Base-by-base conservation (phyloP, 2,329 filamentous ascomycete genomes). In the Colletotrichum lupini region DNA sequence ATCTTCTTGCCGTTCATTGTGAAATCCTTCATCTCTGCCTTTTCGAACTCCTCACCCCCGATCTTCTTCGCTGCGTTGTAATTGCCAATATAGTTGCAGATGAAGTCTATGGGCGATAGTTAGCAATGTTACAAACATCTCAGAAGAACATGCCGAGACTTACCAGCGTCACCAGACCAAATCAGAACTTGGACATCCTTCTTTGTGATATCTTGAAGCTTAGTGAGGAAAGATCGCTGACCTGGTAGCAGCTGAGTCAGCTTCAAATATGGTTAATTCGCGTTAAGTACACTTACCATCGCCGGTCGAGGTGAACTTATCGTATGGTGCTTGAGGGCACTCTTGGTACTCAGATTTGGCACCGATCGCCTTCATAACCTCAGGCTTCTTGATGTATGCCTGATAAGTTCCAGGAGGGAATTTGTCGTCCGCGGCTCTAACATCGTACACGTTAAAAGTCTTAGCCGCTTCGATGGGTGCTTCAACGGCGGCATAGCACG, bases 41-140 rank as follows among this genome's bases (percentile, higher is more conserved):
- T 78, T 26, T 77, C 77, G 76, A 90, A 90, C 3, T 82, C 78
- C 0, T 80, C 72, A 81, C 83, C 1, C 79, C 72, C 77, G 84
- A 90, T 14, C 1, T 67, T 42, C 1, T 35, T 37, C 0, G 35
- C 59, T 2, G 61, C 70, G 1, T 67, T 59, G 7, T 69, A 81
- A 37, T 82, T 85, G n/a, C 89, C 89, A 35, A 86, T 80, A 86
- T 88, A 90, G 79, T 90, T 91, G 76, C 88, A 90, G 66, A 90
- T 88, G 80, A 84, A 90, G 76, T 91, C 89, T 80, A 11, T 11
- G 2, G 5, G 16, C 2, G 6, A 19, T 6, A 5, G 14, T 72
- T 8, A 72, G 46, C 12, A 32, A 16, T 26, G 26, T 26, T 26
- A 26, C 26, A 26, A 26, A 26, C 26, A 26, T 5, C 26, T 26